Evolutionary conservation across 2,329 filamentous ascomycete species (phyloP).

Genomic region (Cercospora sesami): DNA sequence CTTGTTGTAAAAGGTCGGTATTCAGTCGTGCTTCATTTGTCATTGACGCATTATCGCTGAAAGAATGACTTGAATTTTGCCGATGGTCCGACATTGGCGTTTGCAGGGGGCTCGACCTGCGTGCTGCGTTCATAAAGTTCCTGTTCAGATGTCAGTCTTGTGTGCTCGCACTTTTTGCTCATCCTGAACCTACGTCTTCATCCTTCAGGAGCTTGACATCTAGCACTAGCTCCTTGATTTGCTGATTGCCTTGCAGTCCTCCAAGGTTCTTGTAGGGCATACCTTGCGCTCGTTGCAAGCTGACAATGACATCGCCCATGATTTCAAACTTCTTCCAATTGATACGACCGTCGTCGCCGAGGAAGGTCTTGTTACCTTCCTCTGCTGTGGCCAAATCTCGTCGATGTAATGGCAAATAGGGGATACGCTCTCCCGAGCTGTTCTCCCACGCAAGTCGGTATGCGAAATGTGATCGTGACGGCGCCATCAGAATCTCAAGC

Average conservation of each 20-base stretch:
- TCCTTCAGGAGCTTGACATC: slow-evolving; percentile 80
- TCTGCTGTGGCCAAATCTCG: slow-evolving; percentile 89
- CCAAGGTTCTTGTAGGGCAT: slow-evolving; percentile 71
- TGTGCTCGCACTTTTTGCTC: not conserved
- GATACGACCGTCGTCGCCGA: slow-evolving; percentile 66
- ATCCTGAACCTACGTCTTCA: slow-evolving; percentile 69
- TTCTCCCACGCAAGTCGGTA: slow-evolving; percentile 99
- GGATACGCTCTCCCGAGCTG: slow-evolving; percentile 83
- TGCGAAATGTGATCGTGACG: slow-evolving; percentile 86
- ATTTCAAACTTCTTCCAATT: slow-evolving; percentile 99
- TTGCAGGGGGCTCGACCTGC: slow-evolving; percentile 50
- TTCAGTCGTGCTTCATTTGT: not conserved
- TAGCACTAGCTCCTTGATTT: slow-evolving; percentile 71
- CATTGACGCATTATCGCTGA: slow-evolving; percentile 42
- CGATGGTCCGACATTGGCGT: slow-evolving; percentile 30
- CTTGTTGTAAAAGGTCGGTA: not conserved
- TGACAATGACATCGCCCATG: slow-evolving; percentile 84
- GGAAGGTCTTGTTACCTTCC: slow-evolving; percentile 86
- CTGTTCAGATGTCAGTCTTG: slow-evolving; percentile 40
- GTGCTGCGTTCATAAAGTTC: slow-evolving; percentile 61
- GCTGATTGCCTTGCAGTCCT: slow-evolving; percentile 59
- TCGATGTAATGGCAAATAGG: slow-evolving; percentile 86
- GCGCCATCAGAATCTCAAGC: slow-evolving; percentile 87
- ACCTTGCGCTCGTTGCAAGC: slow-evolving; percentile 88
- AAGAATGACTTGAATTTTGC: slow-evolving; percentile 49